A percentile compares a stretch with the other conserved stretches of the same genome.
Evolutionary conservation across 495 filamentous ascomycete species (phyloP).

Genomic region (Penicillium subrubescens): DNA sequence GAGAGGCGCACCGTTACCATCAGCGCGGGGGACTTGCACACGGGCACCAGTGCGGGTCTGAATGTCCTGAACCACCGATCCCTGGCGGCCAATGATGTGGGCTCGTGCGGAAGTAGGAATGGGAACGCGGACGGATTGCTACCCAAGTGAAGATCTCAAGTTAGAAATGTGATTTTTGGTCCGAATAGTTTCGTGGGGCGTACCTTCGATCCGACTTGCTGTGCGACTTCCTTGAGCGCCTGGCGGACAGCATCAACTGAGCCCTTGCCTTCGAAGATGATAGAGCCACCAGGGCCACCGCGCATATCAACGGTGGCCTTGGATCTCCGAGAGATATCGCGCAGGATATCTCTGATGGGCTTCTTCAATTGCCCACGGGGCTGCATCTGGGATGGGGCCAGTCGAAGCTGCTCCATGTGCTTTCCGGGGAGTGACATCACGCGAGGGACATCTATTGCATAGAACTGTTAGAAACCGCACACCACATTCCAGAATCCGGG

Average conservation of each 20-base stretch:
- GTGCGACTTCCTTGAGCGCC: conserved; percentile 82
- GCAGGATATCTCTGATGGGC: conserved; percentile 75
- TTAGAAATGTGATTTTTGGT: background rate
- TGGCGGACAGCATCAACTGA: conserved; percentile 74
- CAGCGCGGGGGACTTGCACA: conserved; percentile 82
- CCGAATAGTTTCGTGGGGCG: background rate
- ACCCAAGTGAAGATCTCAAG: conserved; percentile 9
- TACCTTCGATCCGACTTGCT: conserved; percentile 84
- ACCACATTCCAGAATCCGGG: background rate
- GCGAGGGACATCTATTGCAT: conserved; percentile 49
- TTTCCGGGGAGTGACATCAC: conserved; percentile 75
- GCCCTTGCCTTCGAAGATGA: conserved; percentile 81
- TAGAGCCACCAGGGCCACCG: conserved; percentile 61
- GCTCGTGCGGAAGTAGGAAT: conserved; percentile 81
- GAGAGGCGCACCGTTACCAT: conserved; percentile 53
- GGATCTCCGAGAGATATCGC: conserved; percentile 86
- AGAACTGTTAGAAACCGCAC: background rate
- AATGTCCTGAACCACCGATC: conserved; percentile 85
- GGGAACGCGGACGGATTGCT: conserved; percentile 74
- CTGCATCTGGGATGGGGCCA: conserved; percentile 71
- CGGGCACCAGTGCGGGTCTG: conserved; percentile 81
- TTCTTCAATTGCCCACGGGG: conserved; percentile 77
- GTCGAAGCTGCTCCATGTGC: conserved; percentile 70
- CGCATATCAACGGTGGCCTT: conserved; percentile 80
- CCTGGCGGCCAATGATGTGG: conserved; percentile 88